phyloP scores from a whole-genome alignment of 805 yeast genomes.

The Candida boidinii region DNA sequence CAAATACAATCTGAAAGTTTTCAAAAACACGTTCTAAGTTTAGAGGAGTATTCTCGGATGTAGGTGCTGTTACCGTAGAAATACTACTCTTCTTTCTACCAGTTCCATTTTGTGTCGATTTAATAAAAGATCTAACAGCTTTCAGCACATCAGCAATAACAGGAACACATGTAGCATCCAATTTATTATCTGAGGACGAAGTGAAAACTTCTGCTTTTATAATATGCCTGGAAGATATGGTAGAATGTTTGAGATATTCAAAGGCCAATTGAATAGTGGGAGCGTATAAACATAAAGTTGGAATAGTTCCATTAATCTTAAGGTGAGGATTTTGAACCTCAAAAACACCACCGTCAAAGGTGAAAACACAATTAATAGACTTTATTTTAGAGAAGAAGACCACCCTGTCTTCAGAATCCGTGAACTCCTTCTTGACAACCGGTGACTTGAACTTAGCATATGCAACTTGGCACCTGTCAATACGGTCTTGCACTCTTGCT shows the following conservation, averaged over 20 bases:
- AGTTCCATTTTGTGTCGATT: conserved; percentile 12
- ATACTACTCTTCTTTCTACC: conserved; percentile 4
- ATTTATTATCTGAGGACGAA: conserved; percentile 61
- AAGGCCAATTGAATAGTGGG: conserved; percentile 62
- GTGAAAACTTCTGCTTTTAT: conserved; percentile 47
- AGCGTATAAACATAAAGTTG: conserved; percentile 57
- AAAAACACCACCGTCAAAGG: conserved; percentile 66
- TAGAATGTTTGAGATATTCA: conserved; percentile 37
- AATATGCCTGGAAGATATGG: conserved; percentile 30
- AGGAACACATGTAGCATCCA: conserved; percentile 74
- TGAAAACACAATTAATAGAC: conserved; percentile 42
- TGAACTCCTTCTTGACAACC: neutral
- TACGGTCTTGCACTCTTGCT: conserved; percentile 21
- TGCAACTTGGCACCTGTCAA: no score
- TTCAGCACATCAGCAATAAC: conserved; percentile 52
- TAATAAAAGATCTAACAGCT: conserved; percentile 41
- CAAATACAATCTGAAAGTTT: conserved; percentile 53
- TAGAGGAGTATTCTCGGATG: neutral
- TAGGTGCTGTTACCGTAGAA: neutral
- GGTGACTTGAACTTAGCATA: neutral
- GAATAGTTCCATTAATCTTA: conserved; percentile 27
- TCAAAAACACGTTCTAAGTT: conserved; percentile 37
- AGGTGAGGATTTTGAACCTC: conserved; percentile 36
- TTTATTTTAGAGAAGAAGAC: conserved; percentile 5
- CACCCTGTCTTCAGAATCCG: neutral